Evolutionary conservation across 495 filamentous ascomycete genomes (phyloP).

Genomic region (Podospora fimiseda): DNA sequence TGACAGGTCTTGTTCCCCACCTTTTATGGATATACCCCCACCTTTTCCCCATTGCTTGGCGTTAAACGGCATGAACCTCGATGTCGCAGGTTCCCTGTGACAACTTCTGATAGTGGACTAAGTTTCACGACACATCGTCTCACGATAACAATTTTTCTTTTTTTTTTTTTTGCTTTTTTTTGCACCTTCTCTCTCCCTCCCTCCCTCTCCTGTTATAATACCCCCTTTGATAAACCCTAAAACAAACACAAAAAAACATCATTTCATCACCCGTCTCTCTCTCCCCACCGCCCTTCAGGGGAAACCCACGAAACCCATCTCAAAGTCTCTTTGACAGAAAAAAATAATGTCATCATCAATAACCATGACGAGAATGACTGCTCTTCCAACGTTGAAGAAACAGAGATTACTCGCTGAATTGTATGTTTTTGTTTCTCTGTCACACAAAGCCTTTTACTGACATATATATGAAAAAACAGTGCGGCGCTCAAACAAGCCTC

Average conservation of each 20-base stretch:
- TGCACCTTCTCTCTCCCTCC: too few relatives aligned
- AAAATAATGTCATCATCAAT: constrained; percentile 15
- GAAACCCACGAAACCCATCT: too few relatives aligned
- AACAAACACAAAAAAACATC: too few relatives aligned
- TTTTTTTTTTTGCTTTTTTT: too few relatives aligned
- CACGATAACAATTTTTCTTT: too few relatives aligned
- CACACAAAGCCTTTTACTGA: background rate
- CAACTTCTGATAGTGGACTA: too few relatives aligned
- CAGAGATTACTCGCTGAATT: constrained; percentile 75
- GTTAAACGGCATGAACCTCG: constrained; percentile 6
- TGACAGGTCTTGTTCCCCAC: background rate
- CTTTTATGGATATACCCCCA: background rate
- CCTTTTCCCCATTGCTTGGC: background rate
- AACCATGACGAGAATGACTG: constrained; percentile 18
- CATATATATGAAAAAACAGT: constrained; percentile 41
- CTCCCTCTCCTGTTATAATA: too few relatives aligned
- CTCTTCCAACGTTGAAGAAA: constrained; percentile 30
- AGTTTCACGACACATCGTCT: too few relatives aligned
- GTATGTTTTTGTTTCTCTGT: constrained; percentile 40
- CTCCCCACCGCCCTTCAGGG: background rate
- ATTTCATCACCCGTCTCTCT: too few relatives aligned
- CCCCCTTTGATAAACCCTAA: too few relatives aligned
- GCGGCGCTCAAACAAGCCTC: constrained; percentile 72
- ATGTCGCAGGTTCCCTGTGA: constrained; percentile 9
- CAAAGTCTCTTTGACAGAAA: too few relatives aligned